Evolutionary conservation across 441 rosid genomes (phyloP), one percentile per base, ranked within the genome.

Genomic region (Syzygium malaccense): DNA sequence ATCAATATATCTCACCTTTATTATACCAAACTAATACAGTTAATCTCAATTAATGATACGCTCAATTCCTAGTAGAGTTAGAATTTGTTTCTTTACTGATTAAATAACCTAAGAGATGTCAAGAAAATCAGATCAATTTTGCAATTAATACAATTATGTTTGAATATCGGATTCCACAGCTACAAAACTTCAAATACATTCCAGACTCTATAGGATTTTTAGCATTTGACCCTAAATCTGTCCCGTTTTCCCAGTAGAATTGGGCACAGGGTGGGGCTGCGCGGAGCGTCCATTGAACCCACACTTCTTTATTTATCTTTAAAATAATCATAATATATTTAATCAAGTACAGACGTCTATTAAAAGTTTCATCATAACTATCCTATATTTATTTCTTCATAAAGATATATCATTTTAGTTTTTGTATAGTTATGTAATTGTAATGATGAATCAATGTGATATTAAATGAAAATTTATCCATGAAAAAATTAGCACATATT

Each of bases 31-130:
- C n/a, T n/a, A n/a, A n/a, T n/a, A n/a, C n/a, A n/a, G n/a, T n/a
- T n/a, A n/a, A n/a, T n/a, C n/a, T n/a, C n/a, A n/a, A n/a, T n/a
- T n/a, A n/a, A n/a, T n/a, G n/a, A n/a, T n/a, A n/a, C n/a, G n/a
- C n/a, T n/a, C 1, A 62, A 1, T 3, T 62, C 10, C 68, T 12
- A 30, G 9, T 2, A 14, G 68, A 62, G 10, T n/a, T 14, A 62
- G 19, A 14, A 15, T 3, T 3, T 62, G 3, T 4, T 14, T n/a
- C 14, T 18, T n/a, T 4, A n/a, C 1, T 14, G 30, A 2, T n/a
- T 62, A 3, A 2, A 6, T 14, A 6, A 62, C 33, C 33, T 62
- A n/a, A 28, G 5, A n/a, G 30, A 14, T n/a, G 15, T 62, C 19
- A 62, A 13, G 68, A n/a, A 62, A n/a, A n/a, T 62, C 0, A 28